These are phyloP conservation scores for Tillandsia leiboldiana DNA, from an alignment of 176 grass and related monocot genomes.

Conservation along the genomic window DNA sequence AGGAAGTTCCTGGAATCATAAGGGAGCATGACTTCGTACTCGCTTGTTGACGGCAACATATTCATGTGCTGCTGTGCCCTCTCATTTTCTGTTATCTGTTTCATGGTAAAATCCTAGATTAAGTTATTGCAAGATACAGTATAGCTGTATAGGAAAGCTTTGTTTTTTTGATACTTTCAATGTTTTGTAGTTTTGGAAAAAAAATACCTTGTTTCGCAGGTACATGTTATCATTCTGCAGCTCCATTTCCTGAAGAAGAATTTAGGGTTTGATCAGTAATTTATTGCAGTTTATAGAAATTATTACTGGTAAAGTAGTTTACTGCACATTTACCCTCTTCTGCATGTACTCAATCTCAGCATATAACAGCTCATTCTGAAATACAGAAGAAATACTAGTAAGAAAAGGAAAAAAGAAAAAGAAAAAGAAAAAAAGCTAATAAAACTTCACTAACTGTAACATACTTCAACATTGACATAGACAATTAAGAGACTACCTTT, in stretches of 20 bases:
- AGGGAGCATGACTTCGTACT: slow-evolving; percentile 44
- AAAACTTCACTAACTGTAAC: not conserved
- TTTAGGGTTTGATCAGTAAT: not conserved
- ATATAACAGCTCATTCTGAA: slow-evolving; percentile 57
- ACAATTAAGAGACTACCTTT: slow-evolving; percentile 36
- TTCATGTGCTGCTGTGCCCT: slow-evolving; percentile 59
- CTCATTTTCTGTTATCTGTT: slow-evolving; percentile 59
- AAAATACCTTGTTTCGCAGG: slow-evolving; percentile 48
- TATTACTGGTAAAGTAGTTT: slow-evolving; percentile 1
- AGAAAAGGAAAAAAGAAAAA: not conserved
- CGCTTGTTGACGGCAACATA: slow-evolving; percentile 44
- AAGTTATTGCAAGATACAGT: not conserved
- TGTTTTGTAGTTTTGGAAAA: not conserved
- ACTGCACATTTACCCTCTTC: slow-evolving; percentile 39
- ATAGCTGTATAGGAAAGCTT: not conserved
- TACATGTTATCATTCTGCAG: slow-evolving; percentile 51
- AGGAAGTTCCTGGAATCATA: slow-evolving; percentile 67
- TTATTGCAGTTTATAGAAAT: not conserved
- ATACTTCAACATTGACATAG: no score
- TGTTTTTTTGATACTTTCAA: no score
- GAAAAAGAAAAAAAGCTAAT: not conserved
- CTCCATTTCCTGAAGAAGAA: slow-evolving; percentile 47
- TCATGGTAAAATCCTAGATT: not conserved
- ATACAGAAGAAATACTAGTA: not conserved
- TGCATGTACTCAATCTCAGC: slow-evolving; percentile 45